Percentiles rank a stretch among this genome's conserved stretches.
phyloP scores from a whole-genome alignment of 768 basidiomycete genomes.

The Pisolithus sp. region DNA sequence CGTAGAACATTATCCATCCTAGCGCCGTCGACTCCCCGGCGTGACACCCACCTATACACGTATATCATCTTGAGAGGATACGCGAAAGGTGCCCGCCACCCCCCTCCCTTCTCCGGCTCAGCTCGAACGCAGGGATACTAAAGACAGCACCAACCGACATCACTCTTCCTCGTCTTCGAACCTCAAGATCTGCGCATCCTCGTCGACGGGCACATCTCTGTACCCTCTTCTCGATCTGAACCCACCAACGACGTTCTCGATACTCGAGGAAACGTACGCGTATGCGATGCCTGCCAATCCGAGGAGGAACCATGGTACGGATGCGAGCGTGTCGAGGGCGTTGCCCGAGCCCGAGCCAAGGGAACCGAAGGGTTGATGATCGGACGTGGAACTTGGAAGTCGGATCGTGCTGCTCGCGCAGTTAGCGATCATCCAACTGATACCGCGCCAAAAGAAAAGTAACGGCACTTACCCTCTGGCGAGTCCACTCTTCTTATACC shows the following conservation, averaged over 20 bases:
- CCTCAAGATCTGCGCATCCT: slow-evolving; percentile 79
- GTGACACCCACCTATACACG: too few species aligned
- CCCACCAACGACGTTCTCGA: slow-evolving; percentile 33
- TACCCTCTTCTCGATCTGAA: slow-evolving; percentile 59
- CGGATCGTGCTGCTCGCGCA: slow-evolving; percentile 57
- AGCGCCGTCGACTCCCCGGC: too few species aligned
- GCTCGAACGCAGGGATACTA: background rate
- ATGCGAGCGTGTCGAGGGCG: slow-evolving; percentile 65
- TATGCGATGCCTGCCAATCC: slow-evolving; percentile 71
- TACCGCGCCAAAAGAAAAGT: background rate
- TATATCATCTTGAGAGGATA: too few species aligned
- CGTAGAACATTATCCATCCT: background rate
- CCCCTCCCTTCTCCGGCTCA: background rate
- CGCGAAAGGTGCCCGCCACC: background rate
- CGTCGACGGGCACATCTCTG: slow-evolving; percentile 73
- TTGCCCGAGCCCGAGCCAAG: slow-evolving; percentile 30
- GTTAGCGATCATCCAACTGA: background rate
- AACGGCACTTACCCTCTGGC: slow-evolving; percentile 59
- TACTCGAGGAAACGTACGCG: slow-evolving; percentile 51
- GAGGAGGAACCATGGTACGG: slow-evolving; percentile 84
- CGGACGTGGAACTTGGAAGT: slow-evolving; percentile 52
- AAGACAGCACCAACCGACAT: background rate
- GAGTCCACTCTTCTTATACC: slow-evolving; percentile 66
- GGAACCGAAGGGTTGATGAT: slow-evolving; percentile 17
- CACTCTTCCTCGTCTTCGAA: slow-evolving; percentile 73